Evolutionary conservation across 768 basidiomycete genomes (phyloP).

Genomic region (Scleroderma bovista): DNA sequence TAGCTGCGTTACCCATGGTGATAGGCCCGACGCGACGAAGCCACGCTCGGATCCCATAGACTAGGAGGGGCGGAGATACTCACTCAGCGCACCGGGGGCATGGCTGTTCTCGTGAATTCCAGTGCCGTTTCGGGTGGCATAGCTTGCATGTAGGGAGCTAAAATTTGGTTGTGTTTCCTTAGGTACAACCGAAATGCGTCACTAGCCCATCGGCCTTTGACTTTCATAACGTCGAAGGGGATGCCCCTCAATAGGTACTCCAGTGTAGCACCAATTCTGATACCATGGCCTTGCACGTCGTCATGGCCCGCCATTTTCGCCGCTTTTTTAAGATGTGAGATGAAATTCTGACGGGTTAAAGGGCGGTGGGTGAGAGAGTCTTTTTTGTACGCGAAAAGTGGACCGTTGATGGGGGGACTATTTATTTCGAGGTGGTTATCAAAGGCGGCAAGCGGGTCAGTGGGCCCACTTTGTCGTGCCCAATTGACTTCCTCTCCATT

Average conservation of each 20-base stretch:
- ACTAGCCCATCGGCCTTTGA: slow-evolving; percentile 29
- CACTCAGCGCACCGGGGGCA: slow-evolving; percentile 5
- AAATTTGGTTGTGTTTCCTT: slow-evolving; percentile 22
- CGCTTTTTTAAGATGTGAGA: background rate
- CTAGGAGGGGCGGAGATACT: too few species aligned
- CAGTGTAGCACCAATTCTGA: slow-evolving; percentile 28
- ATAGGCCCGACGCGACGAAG: too few species aligned
- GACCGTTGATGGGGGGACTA: background rate
- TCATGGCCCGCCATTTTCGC: background rate
- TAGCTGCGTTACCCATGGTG: too few species aligned
- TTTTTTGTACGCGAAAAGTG: background rate
- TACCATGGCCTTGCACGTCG: slow-evolving; percentile 12
- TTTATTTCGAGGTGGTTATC: background rate
- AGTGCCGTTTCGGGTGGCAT: background rate
- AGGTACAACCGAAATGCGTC: slow-evolving; percentile 29
- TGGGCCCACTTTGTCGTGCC: background rate
- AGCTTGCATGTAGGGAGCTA: slow-evolving; percentile 29
- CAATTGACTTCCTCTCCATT: background rate
- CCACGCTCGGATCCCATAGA: too few species aligned
- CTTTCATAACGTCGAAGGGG: slow-evolving; percentile 23
- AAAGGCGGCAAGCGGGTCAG: background rate
- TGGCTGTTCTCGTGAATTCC: background rate
- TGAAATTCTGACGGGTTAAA: slow-evolving; percentile 7
- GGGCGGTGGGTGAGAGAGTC: background rate
- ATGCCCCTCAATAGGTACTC: slow-evolving; percentile 34